Base-by-base conservation (phyloP, 805 yeast species). In the Candida parachauliodes region DNA sequence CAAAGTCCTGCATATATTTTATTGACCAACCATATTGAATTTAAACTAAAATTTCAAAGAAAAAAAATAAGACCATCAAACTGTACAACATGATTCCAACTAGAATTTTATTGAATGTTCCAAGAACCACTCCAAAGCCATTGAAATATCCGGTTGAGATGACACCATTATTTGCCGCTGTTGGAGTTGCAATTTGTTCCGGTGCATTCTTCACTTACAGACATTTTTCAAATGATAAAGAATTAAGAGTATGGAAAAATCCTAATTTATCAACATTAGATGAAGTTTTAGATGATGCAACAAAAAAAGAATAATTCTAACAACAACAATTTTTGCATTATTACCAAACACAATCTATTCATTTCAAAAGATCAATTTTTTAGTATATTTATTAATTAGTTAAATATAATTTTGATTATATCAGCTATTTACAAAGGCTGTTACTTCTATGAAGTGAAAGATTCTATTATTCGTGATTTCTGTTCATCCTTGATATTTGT, bases 401-500 rank as follows among this genome's bases (percentile, higher is more conserved):
- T 24, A 11, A 32, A 32, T 32, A 32, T 24, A 32, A 23, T 12
- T 27, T 27, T 27, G 11, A 27, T 27, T 27, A 27, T 27, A 11
- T 27, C 4, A 14, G 8, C 10, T 32, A 23, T 23, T 22, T 32
- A 23, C 28, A 32, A 16, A 9, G 6, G 5, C 7, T 20, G n/a
- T n/a, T n/a, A n/a, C 19, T 12, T 5, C 10, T 31, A 31, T 21
- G 28, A 32, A 24, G 22, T 32, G 28, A 23, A 32, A 15, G 28
- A 32, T 22, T 32, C 35, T 24, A 19, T 22, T 9, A 34, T 9
- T 28, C 39, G 22, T 15, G 21, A 4, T 16, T 30, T 17, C 17
- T 37, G 34, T 26, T 42, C 45, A 20, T 68, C 73, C 42, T 65
- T 71, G 47, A 77, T 65, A 55, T 88, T 91, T 21, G 86, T 74